Percentiles rank a stretch among this genome's conserved stretches.
Evolutionary conservation across 2,329 filamentous ascomycete genomes (phyloP).

Genomic region (Zopfia rhizophila): DNA sequence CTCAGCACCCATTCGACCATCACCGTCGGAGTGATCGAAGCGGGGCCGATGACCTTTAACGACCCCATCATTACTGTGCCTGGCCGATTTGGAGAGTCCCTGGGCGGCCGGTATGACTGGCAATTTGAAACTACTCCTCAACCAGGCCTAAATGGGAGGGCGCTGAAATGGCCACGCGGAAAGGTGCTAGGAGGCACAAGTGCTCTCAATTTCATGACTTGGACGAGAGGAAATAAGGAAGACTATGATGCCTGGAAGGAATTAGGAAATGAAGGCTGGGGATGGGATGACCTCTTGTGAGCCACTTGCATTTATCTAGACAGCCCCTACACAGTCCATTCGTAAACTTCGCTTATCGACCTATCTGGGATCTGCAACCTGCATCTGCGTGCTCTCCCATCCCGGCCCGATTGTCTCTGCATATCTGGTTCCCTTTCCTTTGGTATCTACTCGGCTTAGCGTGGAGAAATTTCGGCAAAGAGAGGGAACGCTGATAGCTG

Average conservation of each 20-base stretch:
- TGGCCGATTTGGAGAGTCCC: constrained; percentile 29
- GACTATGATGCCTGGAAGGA: constrained; percentile 63
- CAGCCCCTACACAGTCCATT: no score
- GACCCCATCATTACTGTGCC: constrained; percentile 28
- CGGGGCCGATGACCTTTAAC: constrained; percentile 18
- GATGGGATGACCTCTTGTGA: constrained; percentile 58
- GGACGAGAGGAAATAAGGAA: constrained; percentile 32
- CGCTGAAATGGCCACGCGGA: constrained; percentile 13
- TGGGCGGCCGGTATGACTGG: constrained; percentile 50
- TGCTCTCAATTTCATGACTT: constrained; percentile 44
- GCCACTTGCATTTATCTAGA: no score
- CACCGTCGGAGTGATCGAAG: constrained; percentile 29
- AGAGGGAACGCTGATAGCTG: constrained; percentile 60
- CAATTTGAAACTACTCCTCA: constrained; percentile 47
- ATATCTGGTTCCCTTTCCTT: no score
- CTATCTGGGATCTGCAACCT: no score
- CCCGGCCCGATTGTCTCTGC: no score
- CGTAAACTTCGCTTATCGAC: no score
- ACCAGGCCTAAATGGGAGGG: constrained; percentile 54
- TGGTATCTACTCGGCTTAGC: no score
- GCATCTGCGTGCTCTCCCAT: no score
- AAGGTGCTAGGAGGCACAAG: constrained; percentile 39
- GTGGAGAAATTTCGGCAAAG: no score
- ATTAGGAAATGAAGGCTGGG: constrained; percentile 68
- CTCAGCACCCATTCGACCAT: constrained; percentile 51